phyloP scores from a whole-genome alignment of 2,329 filamentous ascomycete species.

The Monosporascus sp. region DNA sequence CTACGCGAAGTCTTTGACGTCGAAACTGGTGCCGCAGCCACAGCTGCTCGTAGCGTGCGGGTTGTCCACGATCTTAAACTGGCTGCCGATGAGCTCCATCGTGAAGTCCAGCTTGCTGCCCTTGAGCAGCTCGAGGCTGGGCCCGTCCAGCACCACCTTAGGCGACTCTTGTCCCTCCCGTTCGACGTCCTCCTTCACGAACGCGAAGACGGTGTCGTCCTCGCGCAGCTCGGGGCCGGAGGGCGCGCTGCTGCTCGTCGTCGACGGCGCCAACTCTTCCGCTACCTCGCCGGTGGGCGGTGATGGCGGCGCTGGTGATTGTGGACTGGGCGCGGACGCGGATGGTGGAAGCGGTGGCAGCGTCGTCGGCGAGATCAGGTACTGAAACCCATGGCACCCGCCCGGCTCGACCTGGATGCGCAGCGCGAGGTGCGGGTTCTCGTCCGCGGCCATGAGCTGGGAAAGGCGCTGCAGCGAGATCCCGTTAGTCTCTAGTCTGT shows the following conservation, averaged over 20 bases:
- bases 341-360: conserved; percentile 37
- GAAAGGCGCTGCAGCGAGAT: conserved; percentile 54
- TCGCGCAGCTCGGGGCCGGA: conserved; percentile 37
- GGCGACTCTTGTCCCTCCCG: conserved; percentile 35
- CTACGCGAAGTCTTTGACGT: conserved; percentile 53
- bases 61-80: conserved; percentile 96
- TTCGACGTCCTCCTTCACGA: conserved; percentile 46
- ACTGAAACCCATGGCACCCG: conserved; percentile 97
- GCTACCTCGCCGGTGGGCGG: conserved; percentile 5
- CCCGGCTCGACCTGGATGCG: conserved; percentile 89
- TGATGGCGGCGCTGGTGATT: not conserved
- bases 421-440: conserved; percentile 77
- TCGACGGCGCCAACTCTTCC: conserved; percentile 16
- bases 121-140: conserved; percentile 81
- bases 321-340: conserved; percentile 4
- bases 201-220: conserved; percentile 86
- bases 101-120: conserved; percentile 96
- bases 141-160: conserved; percentile 84
- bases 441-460: conserved; percentile 67
- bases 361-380: conserved; percentile 80
- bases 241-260: conserved; percentile 16
- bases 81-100: conserved; percentile 76
- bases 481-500: conserved; percentile 1
- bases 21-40: conserved; percentile 96
- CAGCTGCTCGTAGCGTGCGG: conserved; percentile 89